phyloP scores from a whole-genome alignment of 805 yeast genomes.

The Wickerhamomyces hampshirensis region DNA sequence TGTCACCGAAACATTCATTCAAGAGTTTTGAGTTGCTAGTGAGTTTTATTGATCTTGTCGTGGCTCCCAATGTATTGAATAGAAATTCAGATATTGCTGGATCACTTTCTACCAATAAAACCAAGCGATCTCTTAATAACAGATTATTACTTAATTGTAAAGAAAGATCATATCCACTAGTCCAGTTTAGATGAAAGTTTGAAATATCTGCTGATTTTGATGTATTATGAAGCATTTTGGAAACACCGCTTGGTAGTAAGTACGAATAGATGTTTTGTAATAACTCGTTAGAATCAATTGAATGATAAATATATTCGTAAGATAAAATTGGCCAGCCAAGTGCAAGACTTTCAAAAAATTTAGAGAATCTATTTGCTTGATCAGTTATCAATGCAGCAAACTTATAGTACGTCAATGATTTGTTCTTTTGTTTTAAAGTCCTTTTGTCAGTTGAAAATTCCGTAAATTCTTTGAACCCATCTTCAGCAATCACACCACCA shows the following conservation, averaged over 20 bases:
- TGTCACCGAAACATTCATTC: constrained; percentile 4
- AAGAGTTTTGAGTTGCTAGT: constrained; percentile 7
- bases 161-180: constrained; percentile 26
- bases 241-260: constrained; percentile 69
- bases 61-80: constrained; percentile 43
- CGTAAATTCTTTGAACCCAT: constrained; percentile 26
- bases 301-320: constrained; percentile 48
- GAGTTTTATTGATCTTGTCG: constrained; percentile 7
- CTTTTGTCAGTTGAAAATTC: constrained; percentile 3
- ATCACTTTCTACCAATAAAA: constrained; percentile 18
- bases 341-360: constrained; percentile 72
- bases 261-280: constrained; percentile 34
- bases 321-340: constrained; percentile 85
- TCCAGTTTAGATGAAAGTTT: constrained; percentile 36
- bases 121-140: constrained; percentile 15
- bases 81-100: constrained; percentile 34
- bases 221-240: constrained; percentile 35
- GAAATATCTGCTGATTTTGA: constrained; percentile 46
- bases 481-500: constrained; percentile 39
- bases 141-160: constrained; percentile 40
- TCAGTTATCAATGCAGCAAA: constrained; percentile 62
- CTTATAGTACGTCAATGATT: constrained; percentile 21
- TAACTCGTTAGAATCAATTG: constrained; percentile 30
- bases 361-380: constrained; percentile 58
- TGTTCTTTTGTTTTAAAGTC: constrained; percentile 6